Evolutionary conservation across 345 rosid genomes (phyloP), one percentile per base, ranked within the genome.

Genomic region (Brassica napus): DNA sequence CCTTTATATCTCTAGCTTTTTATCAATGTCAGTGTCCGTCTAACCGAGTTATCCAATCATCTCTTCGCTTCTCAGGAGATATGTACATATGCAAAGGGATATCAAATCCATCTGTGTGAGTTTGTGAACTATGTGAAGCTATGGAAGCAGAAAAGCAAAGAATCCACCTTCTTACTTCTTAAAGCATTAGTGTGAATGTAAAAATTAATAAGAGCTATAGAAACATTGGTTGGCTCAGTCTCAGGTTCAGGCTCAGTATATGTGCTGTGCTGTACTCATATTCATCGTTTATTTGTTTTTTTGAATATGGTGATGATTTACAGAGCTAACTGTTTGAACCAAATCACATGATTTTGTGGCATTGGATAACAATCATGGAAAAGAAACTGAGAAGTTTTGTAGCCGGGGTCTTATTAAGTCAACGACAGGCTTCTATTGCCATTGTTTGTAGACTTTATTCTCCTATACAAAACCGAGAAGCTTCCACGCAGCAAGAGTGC

Each of bases 181-280:
- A 18, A 32, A 49, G 26, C 60, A 0, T 62, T 79, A 66, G 66
- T 74, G 75, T 74, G 75, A 35, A 69, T 54, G 75, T 74, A 79
- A 59, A 15, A 49, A 24, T 8, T 23, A 68, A 79, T 68, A 79
- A 79, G 79, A 68, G 79, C 71, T 62, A 61, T 34, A 68, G 6
- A 74, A 68, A 52, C 75, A 61, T 12, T 61, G 70, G 18, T 12
- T 79, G 65, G 77, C 73, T 78, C 52, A 72, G 47, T 57, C 39
- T 65, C 26, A 52, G 54, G 10, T 42, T 65, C 54, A 75, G 54
- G 10, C 58, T 65, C 54, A 75, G 6, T n/a, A n/a, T 35, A 3
- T 72, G 28, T 72, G 49, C 66, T 79, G 73, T 37, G 30, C 35
- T 32, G 39, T 66, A 68, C 62, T 68, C 70, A 14, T 60, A 21